These are phyloP conservation scores for Peronospora destructor DNA, from an alignment of 352 stramenopile species.

Conservation along the genomic window DNA sequence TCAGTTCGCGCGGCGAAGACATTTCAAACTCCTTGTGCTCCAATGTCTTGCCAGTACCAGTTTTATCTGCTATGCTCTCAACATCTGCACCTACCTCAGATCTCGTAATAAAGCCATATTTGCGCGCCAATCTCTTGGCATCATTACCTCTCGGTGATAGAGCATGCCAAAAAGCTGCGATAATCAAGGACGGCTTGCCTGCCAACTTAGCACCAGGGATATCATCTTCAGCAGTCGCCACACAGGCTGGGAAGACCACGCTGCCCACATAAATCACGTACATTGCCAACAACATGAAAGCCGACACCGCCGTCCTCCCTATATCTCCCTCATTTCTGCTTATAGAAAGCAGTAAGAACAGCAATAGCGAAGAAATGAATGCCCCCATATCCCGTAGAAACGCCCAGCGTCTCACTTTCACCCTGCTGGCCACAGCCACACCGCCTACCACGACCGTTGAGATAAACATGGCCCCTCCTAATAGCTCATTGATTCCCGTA, in stretches of 20 bases:
- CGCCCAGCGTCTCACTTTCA: slow-evolving; percentile 55
- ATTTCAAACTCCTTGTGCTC: slow-evolving; percentile 18
- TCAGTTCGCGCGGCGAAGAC: slow-evolving; percentile 13
- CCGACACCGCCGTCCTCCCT: slow-evolving; percentile 16
- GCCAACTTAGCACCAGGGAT: slow-evolving; percentile 12
- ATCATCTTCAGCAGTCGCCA: slow-evolving; percentile 21
- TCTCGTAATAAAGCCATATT: slow-evolving; percentile 46
- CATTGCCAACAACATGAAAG: slow-evolving; percentile 40
- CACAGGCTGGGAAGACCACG: slow-evolving; percentile 50
- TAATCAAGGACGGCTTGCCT: slow-evolving; percentile 27
- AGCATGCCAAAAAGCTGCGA: slow-evolving; percentile 76
- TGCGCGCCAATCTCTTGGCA: slow-evolving; percentile 12
- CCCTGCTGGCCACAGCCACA: slow-evolving; percentile 69
- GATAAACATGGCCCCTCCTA: slow-evolving; percentile 90
- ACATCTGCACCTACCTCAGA: slow-evolving; percentile 12
- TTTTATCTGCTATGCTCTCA: slow-evolving; percentile 10
- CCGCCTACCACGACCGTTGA: slow-evolving; percentile 88
- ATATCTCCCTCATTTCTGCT: slow-evolving; percentile 17
- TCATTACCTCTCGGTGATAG: slow-evolving; percentile 31
- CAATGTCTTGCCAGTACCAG: slow-evolving; percentile 1
- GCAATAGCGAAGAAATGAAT: slow-evolving; percentile 38
- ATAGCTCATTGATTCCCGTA: slow-evolving; percentile 89
- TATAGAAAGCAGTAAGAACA: slow-evolving; percentile 37
- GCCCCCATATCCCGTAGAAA: slow-evolving; percentile 61
- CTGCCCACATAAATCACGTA: slow-evolving; percentile 58